Conservation (phyloP, 164 flowering plant species). For the Dillenia suffruticosa region DNA sequence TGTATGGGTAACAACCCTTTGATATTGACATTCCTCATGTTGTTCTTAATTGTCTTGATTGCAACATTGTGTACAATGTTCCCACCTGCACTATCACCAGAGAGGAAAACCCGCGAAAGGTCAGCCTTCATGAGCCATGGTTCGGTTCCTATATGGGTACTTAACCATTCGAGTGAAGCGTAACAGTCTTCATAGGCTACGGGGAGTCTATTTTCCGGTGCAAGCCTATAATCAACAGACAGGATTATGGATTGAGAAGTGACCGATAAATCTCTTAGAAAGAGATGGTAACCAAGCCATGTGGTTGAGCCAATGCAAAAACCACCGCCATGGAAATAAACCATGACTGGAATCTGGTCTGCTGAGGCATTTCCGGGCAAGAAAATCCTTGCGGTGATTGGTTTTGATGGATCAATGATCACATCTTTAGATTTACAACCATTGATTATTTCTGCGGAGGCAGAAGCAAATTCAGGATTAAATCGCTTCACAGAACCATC, state of each 20-base stretch:
- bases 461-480: constrained; percentile 31
- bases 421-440: constrained; percentile 71
- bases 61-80: constrained; percentile 75
- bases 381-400: constrained; percentile 60
- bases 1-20: constrained; percentile 49
- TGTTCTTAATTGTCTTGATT: constrained; percentile 12
- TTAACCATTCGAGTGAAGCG: constrained; percentile 54
- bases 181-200: constrained; percentile 64
- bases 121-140: constrained; percentile 58
- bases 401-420: constrained; percentile 39
- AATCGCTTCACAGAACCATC: constrained; percentile 64
- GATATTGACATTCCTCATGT: constrained; percentile 10
- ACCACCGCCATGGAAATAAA: constrained; percentile 93
- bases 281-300: constrained; percentile 75
- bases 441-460: constrained; percentile 24
- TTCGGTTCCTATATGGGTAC: constrained; percentile 17
- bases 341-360: constrained; percentile 38
- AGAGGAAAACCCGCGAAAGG: constrained; percentile 59
- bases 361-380: constrained; percentile 29
- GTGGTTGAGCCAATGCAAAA: constrained; percentile 89
- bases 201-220: constrained; percentile 75
- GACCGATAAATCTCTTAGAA: constrained; percentile 50
- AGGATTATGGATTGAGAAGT: constrained; percentile 39
- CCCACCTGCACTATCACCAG: constrained; percentile 89
- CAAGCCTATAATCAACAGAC: constrained; percentile 81